Base-by-base conservation (phyloP, 2,329 filamentous ascomycete genomes). In the Fonsecaea multimorphosa region DNA sequence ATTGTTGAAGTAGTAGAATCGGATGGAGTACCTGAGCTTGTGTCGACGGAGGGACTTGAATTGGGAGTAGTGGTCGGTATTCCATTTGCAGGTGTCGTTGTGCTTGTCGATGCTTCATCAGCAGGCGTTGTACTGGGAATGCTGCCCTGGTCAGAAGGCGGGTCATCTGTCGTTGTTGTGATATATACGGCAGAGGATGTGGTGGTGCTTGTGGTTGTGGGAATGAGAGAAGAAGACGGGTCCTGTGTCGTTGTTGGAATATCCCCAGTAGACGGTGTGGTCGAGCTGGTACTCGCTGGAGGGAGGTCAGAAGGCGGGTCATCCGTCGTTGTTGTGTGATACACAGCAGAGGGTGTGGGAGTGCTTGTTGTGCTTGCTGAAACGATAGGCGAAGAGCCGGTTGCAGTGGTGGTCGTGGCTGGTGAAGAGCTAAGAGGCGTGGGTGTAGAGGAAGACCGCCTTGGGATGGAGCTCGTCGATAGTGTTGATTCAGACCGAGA, bases 341-440 rank as follows among this genome's bases (percentile, higher is more conserved):
- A 16, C 36, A 29, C 14, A 7, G 38, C 31, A 3, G 58, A 31
- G 40, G 31, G 16, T 52, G 58, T 19, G n/a, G 58, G n/a, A 12
- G 58, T 38, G 36, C 14, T 40, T 6, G 36, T 19, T 14, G 27
- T 36, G 34, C 54, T 58, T 31, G 38, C 14, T 31, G 27, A 14
- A 34, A 32, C 24, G 31, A 31, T 58, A 31, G 56, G 38, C 27
- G 38, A 58, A 8, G 24, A 49, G 56, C 12, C 44, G n/a, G 34
- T n/a, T 12, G 32, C 22, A 8, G 22, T 58, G 36, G 56, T 49
- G n/a, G 56, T 58, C 36, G 56, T 32, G 16, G 24, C 3, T 22
- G 38, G 8, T 46, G 56, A 58, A 46, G 56, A 49, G 22, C 19
- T 51, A 51, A 31, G n/a, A 36, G n/a, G 31, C 11, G 57, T 5